A percentile compares a stretch with the other conserved stretches of the same genome.
Conservation (phyloP, 805 yeast genomes). For the Saturnispora quitensis region DNA sequence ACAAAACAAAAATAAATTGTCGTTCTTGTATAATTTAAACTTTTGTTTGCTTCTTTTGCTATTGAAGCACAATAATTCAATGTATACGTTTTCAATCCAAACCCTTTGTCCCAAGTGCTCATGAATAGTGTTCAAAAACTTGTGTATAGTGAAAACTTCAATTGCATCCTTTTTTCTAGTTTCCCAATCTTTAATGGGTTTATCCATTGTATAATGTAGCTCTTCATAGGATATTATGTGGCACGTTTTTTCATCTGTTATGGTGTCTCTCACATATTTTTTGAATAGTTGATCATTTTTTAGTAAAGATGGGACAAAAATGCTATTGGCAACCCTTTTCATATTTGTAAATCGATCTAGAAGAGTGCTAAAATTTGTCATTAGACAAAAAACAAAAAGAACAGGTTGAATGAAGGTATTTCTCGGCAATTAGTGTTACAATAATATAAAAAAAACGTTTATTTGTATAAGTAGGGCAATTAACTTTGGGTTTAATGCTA, state of each 20-base stretch:
- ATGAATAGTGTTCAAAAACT: neutral
- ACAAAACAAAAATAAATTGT: neutral
- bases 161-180: neutral
- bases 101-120: slow-evolving; percentile 5
- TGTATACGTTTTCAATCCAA: slow-evolving; percentile 5
- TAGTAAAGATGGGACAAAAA: neutral
- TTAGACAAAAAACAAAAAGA: neutral
- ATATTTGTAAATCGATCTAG: neutral
- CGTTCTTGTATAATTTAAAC: neutral
- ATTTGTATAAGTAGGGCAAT: neutral
- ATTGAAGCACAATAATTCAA: neutral
- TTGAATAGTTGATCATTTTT: neutral
- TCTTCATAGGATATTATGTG: neutral
- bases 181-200: neutral
- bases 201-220: slow-evolving; percentile 2
- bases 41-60: neutral
- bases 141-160: neutral
- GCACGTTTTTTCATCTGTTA: neutral
- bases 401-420: no score
- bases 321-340: neutral
- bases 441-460: neutral
- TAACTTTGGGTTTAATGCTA: neutral
- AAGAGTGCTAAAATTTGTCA: neutral
- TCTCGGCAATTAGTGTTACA: neutral
- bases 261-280: neutral